phyloP scores from a whole-genome alignment of 805 yeast genomes.

The Lachancea waltii region DNA sequence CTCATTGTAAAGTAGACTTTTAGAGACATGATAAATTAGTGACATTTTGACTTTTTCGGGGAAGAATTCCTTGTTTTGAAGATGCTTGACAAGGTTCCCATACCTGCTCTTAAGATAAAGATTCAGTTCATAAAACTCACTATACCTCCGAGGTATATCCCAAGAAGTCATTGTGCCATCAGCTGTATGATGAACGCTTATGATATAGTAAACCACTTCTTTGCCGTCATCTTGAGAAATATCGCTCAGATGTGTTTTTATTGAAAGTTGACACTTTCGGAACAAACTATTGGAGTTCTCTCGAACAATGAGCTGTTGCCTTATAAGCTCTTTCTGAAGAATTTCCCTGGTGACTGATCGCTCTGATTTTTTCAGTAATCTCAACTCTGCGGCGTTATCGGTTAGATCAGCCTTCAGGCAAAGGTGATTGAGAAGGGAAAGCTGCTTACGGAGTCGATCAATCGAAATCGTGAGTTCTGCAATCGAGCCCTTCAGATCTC shows the following conservation, averaged over 20 bases:
- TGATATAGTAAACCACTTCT: constrained; percentile 63
- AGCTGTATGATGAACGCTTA: constrained; percentile 59
- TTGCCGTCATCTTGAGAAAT: constrained; percentile 49
- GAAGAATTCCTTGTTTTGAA: constrained; percentile 38
- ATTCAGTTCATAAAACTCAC: constrained; percentile 72
- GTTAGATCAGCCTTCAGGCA: constrained; percentile 79
- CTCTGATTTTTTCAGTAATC: constrained; percentile 62
- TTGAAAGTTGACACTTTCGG: constrained; percentile 52
- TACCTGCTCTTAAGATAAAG: constrained; percentile 51
- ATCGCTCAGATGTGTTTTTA: constrained; percentile 44
- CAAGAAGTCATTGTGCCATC: constrained; percentile 60
- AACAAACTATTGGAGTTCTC: constrained; percentile 73
- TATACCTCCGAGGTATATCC: constrained; percentile 86
- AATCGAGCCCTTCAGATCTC: constrained; percentile 55
- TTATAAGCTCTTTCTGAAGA: constrained; percentile 63
- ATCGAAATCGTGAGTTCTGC: constrained; percentile 51
- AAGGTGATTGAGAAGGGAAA: constrained; percentile 57
- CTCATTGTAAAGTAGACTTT: constrained; percentile 53
- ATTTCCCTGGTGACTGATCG: constrained; percentile 64
- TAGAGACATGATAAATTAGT: constrained; percentile 55
- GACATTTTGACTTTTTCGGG: constrained; percentile 52
- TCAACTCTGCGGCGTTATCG: constrained; percentile 62
- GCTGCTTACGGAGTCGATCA: constrained; percentile 52
- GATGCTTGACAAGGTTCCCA: constrained; percentile 42
- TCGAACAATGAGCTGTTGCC: constrained; percentile 76